Evolutionary conservation across 2,329 filamentous ascomycete species (phyloP).

Genomic region (Rutstroemia sp.): DNA sequence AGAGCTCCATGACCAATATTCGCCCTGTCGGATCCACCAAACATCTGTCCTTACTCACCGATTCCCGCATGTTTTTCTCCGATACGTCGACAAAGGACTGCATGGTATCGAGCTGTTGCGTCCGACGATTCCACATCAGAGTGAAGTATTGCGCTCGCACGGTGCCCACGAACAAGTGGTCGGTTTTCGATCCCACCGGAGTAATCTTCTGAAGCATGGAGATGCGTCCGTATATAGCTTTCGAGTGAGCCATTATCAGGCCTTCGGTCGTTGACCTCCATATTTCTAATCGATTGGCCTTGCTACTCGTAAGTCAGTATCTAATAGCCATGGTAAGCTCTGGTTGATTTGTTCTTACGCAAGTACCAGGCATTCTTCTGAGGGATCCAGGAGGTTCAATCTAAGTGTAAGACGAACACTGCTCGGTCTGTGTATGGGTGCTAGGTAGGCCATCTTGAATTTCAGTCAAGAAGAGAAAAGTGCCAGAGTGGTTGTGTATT

Average conservation of each 20-base stretch:
- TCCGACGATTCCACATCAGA: conserved; percentile 66
- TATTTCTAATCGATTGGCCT: conserved; percentile 79
- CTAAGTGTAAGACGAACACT: conserved; percentile 85
- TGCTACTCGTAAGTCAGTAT: conserved; percentile 42
- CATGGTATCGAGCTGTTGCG: conserved; percentile 42
- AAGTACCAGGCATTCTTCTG: conserved; percentile 76
- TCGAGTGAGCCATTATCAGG: conserved; percentile 58
- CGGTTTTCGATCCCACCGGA: conserved; percentile 64
- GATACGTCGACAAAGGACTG: conserved; percentile 44
- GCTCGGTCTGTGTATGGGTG: conserved; percentile 86
- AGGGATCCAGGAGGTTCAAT: conserved; percentile 64
- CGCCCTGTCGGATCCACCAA: conserved; percentile 73
- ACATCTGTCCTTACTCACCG: conserved; percentile 75
- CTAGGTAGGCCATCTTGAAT: conserved; percentile 77
- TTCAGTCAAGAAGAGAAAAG: background rate
- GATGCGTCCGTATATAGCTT: conserved; percentile 76
- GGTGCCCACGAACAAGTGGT: conserved; percentile 89
- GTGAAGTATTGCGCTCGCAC: conserved; percentile 89
- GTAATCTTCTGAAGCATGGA: conserved; percentile 76
- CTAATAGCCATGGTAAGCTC: background rate
- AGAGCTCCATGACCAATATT: conserved; percentile 60
- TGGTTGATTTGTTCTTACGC: conserved; percentile 53
- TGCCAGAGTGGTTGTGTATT: background rate
- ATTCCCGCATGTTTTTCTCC: conserved; percentile 62
- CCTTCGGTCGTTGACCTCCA: conserved; percentile 60